phyloP scores from a whole-genome alignment of 306 rosid species.

The Inga oerstediana region DNA sequence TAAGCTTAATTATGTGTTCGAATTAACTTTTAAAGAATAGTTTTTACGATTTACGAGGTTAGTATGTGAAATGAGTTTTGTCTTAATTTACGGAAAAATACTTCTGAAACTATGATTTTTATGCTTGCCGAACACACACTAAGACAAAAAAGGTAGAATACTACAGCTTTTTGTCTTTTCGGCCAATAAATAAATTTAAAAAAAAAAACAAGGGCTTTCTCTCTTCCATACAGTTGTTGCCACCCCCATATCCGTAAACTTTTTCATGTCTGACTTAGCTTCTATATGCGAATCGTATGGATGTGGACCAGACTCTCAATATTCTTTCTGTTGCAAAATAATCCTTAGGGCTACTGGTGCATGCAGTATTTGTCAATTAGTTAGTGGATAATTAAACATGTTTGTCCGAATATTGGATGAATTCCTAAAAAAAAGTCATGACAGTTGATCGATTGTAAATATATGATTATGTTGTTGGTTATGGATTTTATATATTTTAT shows the following conservation, averaged over 20 bases:
- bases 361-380: background rate
- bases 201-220: background rate
- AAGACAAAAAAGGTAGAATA: background rate
- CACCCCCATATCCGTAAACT: conserved; percentile 23
- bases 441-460: too few relatives aligned
- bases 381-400: background rate
- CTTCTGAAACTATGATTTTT: too few relatives aligned
- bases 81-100: too few relatives aligned
- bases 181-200: background rate
- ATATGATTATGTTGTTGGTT: too few relatives aligned
- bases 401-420: background rate
- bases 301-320: background rate
- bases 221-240: background rate
- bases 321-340: background rate
- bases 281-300: background rate
- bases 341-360: background rate
- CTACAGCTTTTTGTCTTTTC: background rate
- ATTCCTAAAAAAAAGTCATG: too few relatives aligned
- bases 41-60: too few relatives aligned
- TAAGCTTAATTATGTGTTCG: background rate
- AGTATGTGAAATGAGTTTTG: too few relatives aligned
- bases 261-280: background rate
- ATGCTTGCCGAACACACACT: too few relatives aligned
- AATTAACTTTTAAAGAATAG: too few relatives aligned
- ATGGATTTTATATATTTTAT: too few relatives aligned